Evolutionary conservation across 805 yeast species (phyloP), one percentile per base, ranked within the genome.

Genomic region (Limtongozyma cylindracea): DNA sequence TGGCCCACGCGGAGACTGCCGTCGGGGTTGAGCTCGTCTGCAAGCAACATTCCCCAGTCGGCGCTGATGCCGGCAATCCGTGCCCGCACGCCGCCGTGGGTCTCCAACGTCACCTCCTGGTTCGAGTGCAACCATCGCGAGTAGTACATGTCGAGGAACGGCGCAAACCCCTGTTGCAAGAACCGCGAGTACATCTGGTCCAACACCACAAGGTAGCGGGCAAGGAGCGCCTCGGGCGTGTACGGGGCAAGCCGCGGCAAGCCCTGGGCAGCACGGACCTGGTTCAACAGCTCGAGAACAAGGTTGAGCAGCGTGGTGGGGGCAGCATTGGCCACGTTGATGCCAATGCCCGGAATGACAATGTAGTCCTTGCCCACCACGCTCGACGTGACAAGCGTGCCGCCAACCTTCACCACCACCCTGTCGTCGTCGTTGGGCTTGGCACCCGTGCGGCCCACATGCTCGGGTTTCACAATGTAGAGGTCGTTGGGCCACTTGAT

Each of bases 401-500:
- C 98, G 3, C 82, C 67, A 6, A 82, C 59, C 38, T 84, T 84
- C 11, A 63, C 61, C 40, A 63, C 73, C 4, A 64, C 61, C 16
- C 67, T 68, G 20, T 71, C 78, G 25, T 55, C 53, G 1, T 53
- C 47, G 4, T 52, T 49, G 12, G 29, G 19, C 20, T 43, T 42
- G 13, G 47, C 53, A 9, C 38, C 30, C 8, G 43, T 12, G 10
- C 27, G 24, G 24, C 31, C 28, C 31, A 41, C 56, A 30, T 47
- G 59, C 24, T 65, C 66, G 1, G 91, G 91, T 24, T 61, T 65
- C 32, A 64, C 39, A 4, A 71, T 64, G 37, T 77, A 88, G 9
- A 88, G 47, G 41, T 88, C 99, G 39, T 88, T 88, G 2, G 99
- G 99, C 99, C 99, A 88, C 39, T 88, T 88, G 27, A 88, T 56